These are phyloP conservation scores for Dentipellis fragilis DNA, from an alignment of 768 basidiomycete genomes.

Conservation along the genomic window DNA sequence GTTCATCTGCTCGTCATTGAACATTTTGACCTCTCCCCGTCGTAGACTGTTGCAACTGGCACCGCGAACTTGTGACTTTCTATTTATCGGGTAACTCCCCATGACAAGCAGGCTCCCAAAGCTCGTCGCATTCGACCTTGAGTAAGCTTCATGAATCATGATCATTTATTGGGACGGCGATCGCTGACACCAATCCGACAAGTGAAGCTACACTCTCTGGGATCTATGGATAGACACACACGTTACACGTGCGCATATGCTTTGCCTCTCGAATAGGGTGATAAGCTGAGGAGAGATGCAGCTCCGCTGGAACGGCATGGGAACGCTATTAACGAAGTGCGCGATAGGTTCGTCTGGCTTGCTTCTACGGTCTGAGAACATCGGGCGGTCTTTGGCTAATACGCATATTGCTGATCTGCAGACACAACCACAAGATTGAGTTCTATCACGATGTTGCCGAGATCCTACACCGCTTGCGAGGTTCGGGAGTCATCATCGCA, in stretches of 20 bases:
- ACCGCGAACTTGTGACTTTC: too few relatives aligned
- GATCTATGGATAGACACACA: slow-evolving; percentile 82
- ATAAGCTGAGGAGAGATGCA: slow-evolving; percentile 13
- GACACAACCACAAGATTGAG: slow-evolving; percentile 43
- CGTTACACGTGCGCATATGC: slow-evolving; percentile 34
- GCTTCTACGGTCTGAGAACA: slow-evolving; percentile 1
- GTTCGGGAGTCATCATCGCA: slow-evolving; percentile 44
- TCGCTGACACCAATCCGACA: not conserved
- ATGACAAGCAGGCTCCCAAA: slow-evolving; percentile 38
- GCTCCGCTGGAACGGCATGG: slow-evolving; percentile 44
- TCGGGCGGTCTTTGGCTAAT: not conserved
- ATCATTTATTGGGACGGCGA: slow-evolving; percentile 1
- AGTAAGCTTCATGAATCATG: slow-evolving; percentile 33
- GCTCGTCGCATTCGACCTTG: slow-evolving; percentile 74
- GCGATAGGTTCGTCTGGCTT: slow-evolving; percentile 30
- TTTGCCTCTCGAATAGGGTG: too few relatives aligned
- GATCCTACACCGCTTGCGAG: slow-evolving; percentile 52
- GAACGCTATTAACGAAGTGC: slow-evolving; percentile 35
- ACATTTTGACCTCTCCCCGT: too few relatives aligned
- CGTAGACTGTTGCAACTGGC: too few relatives aligned
- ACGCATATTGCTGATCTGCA: slow-evolving; percentile 13
- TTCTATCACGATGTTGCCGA: slow-evolving; percentile 74
- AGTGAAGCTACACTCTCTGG: slow-evolving; percentile 72
- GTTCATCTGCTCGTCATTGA: too few relatives aligned
- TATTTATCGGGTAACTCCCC: not conserved